Evolutionary conservation across 163 green algal genomes (phyloP).

Genomic region (Volvox carteri): DNA sequence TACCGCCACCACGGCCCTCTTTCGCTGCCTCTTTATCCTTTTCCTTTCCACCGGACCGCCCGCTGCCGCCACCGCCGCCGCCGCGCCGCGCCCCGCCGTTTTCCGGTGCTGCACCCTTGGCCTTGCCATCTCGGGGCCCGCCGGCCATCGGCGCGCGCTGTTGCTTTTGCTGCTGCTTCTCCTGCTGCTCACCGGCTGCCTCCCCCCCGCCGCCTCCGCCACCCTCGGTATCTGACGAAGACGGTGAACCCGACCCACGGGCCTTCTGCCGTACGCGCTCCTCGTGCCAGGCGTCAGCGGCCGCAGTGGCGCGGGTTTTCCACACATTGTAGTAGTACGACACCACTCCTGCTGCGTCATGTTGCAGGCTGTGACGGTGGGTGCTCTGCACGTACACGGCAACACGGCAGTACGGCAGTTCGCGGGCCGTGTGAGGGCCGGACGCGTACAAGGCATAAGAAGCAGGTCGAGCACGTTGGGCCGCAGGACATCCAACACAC

Average conservation of each 20-base stretch:
- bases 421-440: too few relatives aligned
- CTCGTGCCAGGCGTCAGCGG: conserved; percentile 31
- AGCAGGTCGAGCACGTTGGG: too few relatives aligned
- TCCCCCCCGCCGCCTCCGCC: background rate
- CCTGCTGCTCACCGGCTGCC: background rate
- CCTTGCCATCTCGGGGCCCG: background rate
- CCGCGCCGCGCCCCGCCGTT: background rate
- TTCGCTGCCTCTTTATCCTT: background rate
- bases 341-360: conserved; percentile 9
- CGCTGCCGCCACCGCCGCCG: background rate
- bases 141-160: background rate
- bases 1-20: background rate
- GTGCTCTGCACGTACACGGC: too few relatives aligned
- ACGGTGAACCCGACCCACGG: background rate
- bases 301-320: conserved; percentile 27
- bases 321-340: conserved; percentile 58
- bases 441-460: too few relatives aligned
- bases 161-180: background rate
- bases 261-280: background rate
- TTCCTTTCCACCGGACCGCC: background rate
- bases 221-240: background rate
- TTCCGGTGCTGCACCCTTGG: background rate
- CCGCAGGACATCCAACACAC: too few relatives aligned
- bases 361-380: background rate
- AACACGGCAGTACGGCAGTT: too few relatives aligned